Evolutionary conservation across 768 basidiomycete genomes (phyloP), one percentile per base, ranked within the genome.

Genomic region (Lanmaoa rubissima): DNA sequence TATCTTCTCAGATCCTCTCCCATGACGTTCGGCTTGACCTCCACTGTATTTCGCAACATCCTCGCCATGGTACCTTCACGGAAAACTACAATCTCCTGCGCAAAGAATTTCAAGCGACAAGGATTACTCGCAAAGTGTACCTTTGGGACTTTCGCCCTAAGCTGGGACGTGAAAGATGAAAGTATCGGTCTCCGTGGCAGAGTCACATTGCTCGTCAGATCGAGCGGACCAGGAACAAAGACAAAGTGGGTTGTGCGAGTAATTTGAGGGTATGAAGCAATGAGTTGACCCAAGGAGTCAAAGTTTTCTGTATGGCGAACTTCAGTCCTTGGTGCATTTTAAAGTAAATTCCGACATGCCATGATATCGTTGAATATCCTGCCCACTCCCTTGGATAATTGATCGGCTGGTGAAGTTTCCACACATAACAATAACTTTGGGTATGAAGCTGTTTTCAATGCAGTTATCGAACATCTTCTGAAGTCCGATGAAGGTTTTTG

Each of bases 1-100:
- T 88, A 95, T 78, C 90, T 82, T 73, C 93, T 94, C 69, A 97
- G 74, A 65, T 93, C 88, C 42, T 88, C 88, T 59, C 86, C 88
- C 46, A 81, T 77, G 24, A 86, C 83, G 45, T 89, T 83, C 3
- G 87, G 86, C 68, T 97, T 97, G 36, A 96, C 86, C 11, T 91
- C 87, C 6, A 98, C 86, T 21, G 92, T 81, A 70, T 98, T 97
- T 63, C 97, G 77, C 59, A 98, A 74, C 92, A 98, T 94, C 62
- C 87, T 81, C 2, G 92, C 83, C 94, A 99, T 98, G 48, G 87
- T 71, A 69, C 98, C 94, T 64, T 98, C 93, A 41, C 97, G 79
- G 67, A 90, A 97, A 26, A 99, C 75, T 43, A 98, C 94, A 51
- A 99, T 86, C 74, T 99, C 97, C 69, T 98, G 95, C 31, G 91